Base-by-base conservation (phyloP, 192 early-diverging fungal genomes). In the Entomortierella chlamydospora region DNA sequence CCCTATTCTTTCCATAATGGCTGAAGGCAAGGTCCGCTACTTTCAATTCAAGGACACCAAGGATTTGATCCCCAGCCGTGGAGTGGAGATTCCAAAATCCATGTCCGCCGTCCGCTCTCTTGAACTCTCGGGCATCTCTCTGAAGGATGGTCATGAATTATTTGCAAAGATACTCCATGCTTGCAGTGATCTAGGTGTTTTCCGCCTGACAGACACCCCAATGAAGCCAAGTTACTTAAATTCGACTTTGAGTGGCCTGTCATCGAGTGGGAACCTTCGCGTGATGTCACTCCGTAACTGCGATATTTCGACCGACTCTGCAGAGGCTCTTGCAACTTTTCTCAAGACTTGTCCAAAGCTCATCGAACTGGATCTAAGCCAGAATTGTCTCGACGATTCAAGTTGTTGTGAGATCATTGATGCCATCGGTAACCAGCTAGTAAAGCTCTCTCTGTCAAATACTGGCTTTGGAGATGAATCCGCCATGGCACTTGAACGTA, bases 21-120 rank as follows among this genome's bases (percentile, higher is more conserved):
- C 47, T 5, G 26, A 61, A 2, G 74, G 74, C 12, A 79, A 79
- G 57, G 57, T 79, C 11, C 55, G 67, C 45, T 54, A 43, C 31
- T 64, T 79, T 33, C 64, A 70, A 26, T 55, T 79, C 57, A 79
- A 65, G 68, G 50, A 64, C 29, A 70, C 63, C 39, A 79, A 79
- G 51, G 68, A 79, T 49, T 23, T 79, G 45, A 64, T 79, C 41
- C 74, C 74, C 3, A 23, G 22, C n/a, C 61, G 65, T 11, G 54
- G 52, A 31, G 10, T 69, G 10, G 22, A 42, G 2, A 49, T 79
- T 15, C 74, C 74, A 28, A 70, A 79, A 51, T 41, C 34, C 3
- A 18, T 79, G 41, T 47, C 62, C 22, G 4, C 22, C 6, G 61
- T 79, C 34, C 74, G 58, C 23, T 69, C 74, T 9, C 42, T 79